phyloP scores from a whole-genome alignment of 176 grass and related monocot species.

The Lolium multiflorum region DNA sequence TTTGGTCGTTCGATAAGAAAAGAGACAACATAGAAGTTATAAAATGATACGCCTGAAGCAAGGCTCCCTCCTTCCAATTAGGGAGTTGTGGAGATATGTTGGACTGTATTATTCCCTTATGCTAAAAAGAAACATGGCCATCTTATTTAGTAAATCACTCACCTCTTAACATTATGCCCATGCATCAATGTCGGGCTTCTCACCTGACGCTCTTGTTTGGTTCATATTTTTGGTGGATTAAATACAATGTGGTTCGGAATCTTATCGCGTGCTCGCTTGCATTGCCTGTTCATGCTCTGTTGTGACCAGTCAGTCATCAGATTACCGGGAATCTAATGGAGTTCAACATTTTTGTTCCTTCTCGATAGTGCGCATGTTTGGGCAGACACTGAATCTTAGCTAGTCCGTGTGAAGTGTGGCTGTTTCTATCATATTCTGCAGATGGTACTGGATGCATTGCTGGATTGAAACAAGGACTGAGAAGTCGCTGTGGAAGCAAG shows the following conservation, averaged over 20 bases:
- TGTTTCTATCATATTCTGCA: not conserved
- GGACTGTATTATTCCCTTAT: slow-evolving; percentile 55
- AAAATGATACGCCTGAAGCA: slow-evolving; percentile 38
- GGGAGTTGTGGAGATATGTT: slow-evolving; percentile 38
- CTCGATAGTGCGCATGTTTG: not conserved
- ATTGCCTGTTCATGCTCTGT: not conserved
- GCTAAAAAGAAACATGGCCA: slow-evolving; percentile 34
- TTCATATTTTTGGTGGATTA: slow-evolving; percentile 34
- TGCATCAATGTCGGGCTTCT: slow-evolving; percentile 31
- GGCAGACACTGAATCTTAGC: not conserved
- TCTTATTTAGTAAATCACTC: slow-evolving; percentile 50
- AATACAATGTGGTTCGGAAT: slow-evolving; percentile 27
- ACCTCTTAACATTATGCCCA: slow-evolving; percentile 36
- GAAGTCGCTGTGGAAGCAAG: not conserved
- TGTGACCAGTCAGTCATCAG: not conserved
- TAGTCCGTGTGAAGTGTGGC: not conserved
- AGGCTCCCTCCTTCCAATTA: slow-evolving; percentile 38
- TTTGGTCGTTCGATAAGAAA: slow-evolving; percentile 82
- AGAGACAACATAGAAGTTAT: slow-evolving; percentile 55
- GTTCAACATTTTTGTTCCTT: not conserved
- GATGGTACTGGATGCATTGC: not conserved
- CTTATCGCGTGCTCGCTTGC: not conserved
- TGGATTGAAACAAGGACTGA: not conserved
- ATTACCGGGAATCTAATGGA: too few relatives aligned
- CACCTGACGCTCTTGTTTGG: slow-evolving; percentile 14